Percentiles rank a stretch among this genome's conserved stretches.
Evolutionary conservation across 805 yeast genomes (phyloP).

Genomic region (Candida dajiaensis): DNA sequence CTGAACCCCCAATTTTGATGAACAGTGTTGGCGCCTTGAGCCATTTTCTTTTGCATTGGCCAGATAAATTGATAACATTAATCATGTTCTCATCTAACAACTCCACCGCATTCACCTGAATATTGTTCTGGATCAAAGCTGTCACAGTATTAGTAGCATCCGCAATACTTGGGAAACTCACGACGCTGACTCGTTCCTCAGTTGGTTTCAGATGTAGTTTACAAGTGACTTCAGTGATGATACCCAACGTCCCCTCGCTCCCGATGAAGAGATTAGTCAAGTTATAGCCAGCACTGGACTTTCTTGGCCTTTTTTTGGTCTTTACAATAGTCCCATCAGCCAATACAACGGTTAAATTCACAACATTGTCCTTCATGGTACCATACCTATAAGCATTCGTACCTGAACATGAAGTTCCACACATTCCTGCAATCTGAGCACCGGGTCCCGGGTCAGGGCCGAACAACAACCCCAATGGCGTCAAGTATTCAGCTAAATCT

Average conservation of each 20-base stretch:
- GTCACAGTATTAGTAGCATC: slow-evolving; percentile 71
- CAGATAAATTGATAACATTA: slow-evolving; percentile 54
- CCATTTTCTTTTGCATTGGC: slow-evolving; percentile 48
- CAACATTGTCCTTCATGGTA: slow-evolving; percentile 68
- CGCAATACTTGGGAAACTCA: slow-evolving; percentile 57
- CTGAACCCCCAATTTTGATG: slow-evolving; percentile 54
- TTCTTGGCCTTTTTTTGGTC: slow-evolving; percentile 67
- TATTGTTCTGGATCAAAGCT: slow-evolving; percentile 53
- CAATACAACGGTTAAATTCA: slow-evolving; percentile 63
- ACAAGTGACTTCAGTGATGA: slow-evolving; percentile 71
- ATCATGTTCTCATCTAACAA: slow-evolving; percentile 67
- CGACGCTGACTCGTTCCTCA: slow-evolving; percentile 60
- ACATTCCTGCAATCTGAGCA: slow-evolving; percentile 74
- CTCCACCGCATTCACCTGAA: slow-evolving; percentile 67
- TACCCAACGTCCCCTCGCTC: slow-evolving; percentile 74
- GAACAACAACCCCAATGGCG: slow-evolving; percentile 46
- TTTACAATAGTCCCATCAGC: slow-evolving; percentile 76
- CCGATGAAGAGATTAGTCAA: slow-evolving; percentile 71
- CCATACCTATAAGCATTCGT: slow-evolving; percentile 75
- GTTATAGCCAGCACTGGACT: slow-evolving; percentile 74
- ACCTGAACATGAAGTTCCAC: slow-evolving; percentile 74
- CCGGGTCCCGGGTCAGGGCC: slow-evolving; percentile 82
- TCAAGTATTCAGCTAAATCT: slow-evolving; percentile 47
- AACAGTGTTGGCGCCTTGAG: slow-evolving; percentile 54
- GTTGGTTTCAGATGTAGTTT: slow-evolving; percentile 61